Evolutionary conservation across 1,284 basidiomycete genomes (phyloP), one percentile per base, ranked within the genome.

Genomic region (Moesziomyces globuligerus): DNA sequence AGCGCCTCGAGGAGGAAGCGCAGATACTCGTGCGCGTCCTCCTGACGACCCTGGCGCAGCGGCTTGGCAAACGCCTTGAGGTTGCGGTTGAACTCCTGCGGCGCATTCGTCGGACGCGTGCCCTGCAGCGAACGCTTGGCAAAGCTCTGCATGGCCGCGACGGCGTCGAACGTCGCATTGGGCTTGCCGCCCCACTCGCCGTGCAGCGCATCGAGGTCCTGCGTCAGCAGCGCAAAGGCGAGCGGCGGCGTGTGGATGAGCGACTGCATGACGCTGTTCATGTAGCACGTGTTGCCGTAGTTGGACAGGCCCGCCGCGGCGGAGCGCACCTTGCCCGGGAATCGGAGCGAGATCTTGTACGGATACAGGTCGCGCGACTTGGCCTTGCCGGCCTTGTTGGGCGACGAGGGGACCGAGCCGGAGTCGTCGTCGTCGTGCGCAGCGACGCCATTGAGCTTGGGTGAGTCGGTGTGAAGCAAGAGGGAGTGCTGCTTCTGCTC

Each of bases 11-110:
- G 89, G 23, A 91, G 89, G 83, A 97, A 96, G 26, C 96, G 90
- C 49, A 99, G 88, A 80, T 98, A 98, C 83, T 99, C 96, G 83
- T 99, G 96, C 4, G 95, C 90, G 83, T 99, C 96, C 83, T 99
- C 96, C 83, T 99, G 96, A 67, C 93, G 86, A n/a, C 92, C 93
- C 81, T 86, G 87, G 47, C 90, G 88, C 86, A 98, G 89, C 70
- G 93, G 90, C 82, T 93, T 94, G 15, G 94, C 94, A 73, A 98
- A 94, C 11, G 86, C 93, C 45, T 76, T 76, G 51, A 81, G 64
- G 48, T 78, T 76, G n/a, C 53, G 39, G 36, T 73, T 65, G 52
- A 81, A 78, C 38, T 74, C 67, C 7, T 52, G 42, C 5, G 79
- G 80, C 13, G 72, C 55, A 3, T 72, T 75, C 3, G 61, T 55